phyloP scores from a whole-genome alignment of 257 asterid genomes.

The Solanum chmielewskii region DNA sequence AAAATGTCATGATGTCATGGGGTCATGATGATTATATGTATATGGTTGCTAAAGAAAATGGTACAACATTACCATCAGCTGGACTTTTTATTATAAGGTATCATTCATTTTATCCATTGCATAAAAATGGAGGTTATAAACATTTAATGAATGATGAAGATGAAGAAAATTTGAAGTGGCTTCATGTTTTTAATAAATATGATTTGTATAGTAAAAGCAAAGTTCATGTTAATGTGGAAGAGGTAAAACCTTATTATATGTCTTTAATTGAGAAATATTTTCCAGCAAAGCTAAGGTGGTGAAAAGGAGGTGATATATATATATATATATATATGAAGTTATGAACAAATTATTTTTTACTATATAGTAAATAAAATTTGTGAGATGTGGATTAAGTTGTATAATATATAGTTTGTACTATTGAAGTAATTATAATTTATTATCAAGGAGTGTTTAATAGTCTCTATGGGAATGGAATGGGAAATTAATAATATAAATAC shows the following conservation, averaged over 20 bases:
- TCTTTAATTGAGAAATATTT: neutral
- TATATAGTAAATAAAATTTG: neutral
- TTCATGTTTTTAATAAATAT: conserved; percentile 13
- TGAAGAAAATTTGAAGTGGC: conserved; percentile 10
- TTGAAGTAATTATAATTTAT: neutral
- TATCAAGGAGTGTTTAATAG: neutral
- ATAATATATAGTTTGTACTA: neutral
- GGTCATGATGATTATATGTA: conserved; percentile 37
- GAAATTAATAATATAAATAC: neutral
- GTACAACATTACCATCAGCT: conserved; percentile 43
- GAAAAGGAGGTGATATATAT: neutral
- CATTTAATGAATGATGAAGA: conserved; percentile 8
- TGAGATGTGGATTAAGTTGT: neutral
- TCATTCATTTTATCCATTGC: conserved; percentile 41
- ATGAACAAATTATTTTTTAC: neutral
- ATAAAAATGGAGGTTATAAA: neutral
- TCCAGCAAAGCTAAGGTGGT: neutral
- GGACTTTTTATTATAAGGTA: conserved; percentile 47
- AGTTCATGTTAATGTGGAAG: conserved; percentile 16
- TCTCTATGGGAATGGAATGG: neutral
- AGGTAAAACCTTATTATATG: neutral
- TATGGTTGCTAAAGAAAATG: conserved; percentile 37
- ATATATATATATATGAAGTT: neutral
- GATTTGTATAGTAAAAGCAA: conserved; percentile 33
- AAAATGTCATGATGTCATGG: conserved; percentile 28